Evolutionary conservation across 208 protist species (phyloP).

Genomic region (Trypanosomatidae sp.): DNA sequence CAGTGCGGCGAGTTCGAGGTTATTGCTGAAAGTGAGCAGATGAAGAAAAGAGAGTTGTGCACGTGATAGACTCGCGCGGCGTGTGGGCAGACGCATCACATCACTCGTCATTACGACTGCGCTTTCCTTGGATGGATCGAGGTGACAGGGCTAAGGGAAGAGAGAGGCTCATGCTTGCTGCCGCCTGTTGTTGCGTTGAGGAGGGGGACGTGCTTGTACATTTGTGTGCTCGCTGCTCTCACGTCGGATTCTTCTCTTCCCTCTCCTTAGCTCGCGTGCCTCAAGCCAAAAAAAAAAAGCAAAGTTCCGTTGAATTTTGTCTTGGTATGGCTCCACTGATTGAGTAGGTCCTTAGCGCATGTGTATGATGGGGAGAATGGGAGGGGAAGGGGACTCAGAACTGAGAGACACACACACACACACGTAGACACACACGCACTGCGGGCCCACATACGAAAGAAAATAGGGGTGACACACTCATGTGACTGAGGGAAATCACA

Average conservation of each 20-base stretch:
- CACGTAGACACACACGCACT: not conserved
- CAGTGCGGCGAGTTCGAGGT: not conserved
- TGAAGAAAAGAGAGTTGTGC: not conserved
- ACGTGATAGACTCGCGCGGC: not conserved
- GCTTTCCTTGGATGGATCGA: not conserved
- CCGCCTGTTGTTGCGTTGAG: no score
- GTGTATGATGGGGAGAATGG: not conserved
- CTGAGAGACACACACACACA: not conserved
- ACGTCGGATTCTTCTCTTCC: not conserved
- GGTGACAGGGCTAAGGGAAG: not conserved
- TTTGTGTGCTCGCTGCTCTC: not conserved
- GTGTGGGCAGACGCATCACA: no score
- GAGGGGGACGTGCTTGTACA: not conserved
- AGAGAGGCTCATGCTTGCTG: not conserved
- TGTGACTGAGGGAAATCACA: no score
- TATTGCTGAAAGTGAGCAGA: slow-evolving; percentile 2
- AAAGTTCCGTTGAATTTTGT: not conserved
- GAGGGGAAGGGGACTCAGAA: not conserved
- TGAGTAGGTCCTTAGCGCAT: not conserved
- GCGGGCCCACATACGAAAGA: not conserved
- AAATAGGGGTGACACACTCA: no score
- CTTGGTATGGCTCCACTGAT: not conserved
- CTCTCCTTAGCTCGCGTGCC: not conserved
- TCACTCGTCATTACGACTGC: no score
- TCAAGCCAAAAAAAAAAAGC: not conserved